A percentile compares a stretch with the other conserved stretches of the same genome.
These are phyloP conservation scores for Sclerotinia trifoliorum DNA, from an alignment of 2,329 filamentous ascomycete species.

Conservation along the genomic window DNA sequence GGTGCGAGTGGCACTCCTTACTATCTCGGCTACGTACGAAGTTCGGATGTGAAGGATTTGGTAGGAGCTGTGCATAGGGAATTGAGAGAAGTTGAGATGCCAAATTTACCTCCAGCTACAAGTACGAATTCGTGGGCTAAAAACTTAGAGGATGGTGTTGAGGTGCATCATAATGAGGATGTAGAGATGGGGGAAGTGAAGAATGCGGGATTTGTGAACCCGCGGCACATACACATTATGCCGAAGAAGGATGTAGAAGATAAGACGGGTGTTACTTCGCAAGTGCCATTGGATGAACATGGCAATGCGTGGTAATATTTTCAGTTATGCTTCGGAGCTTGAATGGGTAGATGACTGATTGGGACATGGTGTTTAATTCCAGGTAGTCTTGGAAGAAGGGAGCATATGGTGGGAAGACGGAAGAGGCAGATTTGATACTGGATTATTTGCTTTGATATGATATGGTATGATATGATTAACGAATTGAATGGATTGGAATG, in stretches of 20 bases:
- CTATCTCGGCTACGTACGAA: slow-evolving; percentile 79
- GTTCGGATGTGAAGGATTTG: slow-evolving; percentile 58
- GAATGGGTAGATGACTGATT: not conserved
- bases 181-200: slow-evolving; percentile 18
- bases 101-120: slow-evolving; percentile 15
- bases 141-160: slow-evolving; percentile 21
- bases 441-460: slow-evolving; percentile 1
- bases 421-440: not conserved
- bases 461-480: slow-evolving; percentile 10
- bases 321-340: not conserved
- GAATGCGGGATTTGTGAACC: slow-evolving; percentile 32
- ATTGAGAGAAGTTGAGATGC: slow-evolving; percentile 29
- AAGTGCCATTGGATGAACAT: slow-evolving; percentile 23
- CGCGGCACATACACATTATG: slow-evolving; percentile 27
- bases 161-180: slow-evolving; percentile 22
- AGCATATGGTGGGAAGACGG: not conserved
- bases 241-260: slow-evolving; percentile 28
- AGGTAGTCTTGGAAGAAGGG: not conserved
- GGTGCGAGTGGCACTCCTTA: slow-evolving; percentile 71
- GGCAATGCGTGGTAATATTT: slow-evolving; percentile 18
- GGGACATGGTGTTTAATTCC: not conserved
- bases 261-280: slow-evolving; percentile 5
- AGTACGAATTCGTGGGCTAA: slow-evolving; percentile 15
- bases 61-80: slow-evolving; percentile 57
- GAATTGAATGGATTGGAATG: slow-evolving; percentile 5